Base-by-base conservation (phyloP, 352 stramenopile genomes). In the Globisporangium carolinianum region DNA sequence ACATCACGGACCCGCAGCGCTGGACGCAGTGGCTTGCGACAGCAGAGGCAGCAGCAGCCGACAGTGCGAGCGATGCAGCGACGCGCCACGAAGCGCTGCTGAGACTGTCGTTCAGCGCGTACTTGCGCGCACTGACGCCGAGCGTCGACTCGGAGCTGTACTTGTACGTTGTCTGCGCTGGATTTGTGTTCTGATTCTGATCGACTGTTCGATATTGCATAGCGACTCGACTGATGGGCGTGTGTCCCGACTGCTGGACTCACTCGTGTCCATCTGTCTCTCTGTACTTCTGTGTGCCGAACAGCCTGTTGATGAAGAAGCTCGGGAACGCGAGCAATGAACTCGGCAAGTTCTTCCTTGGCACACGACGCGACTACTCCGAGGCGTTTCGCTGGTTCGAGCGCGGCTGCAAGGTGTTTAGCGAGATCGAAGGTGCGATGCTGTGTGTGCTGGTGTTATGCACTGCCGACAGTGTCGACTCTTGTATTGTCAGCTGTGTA, bases 321-420 rank as follows among this genome's bases (percentile, higher is more conserved):
- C 64, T 94, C 0, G 84, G 84, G n/a, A 94, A 94, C 38, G 75
- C 82, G 1, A 89, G 80, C 43, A 94, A 94, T 56, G 84, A 94
- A 58, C 60, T 89, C 1, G 84, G 82, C 17, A 94, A 94, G 51
- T 82, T 83, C 58, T 90, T 72, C 24, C 60, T 91, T 9, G 72
- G 65, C 1, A 43, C 32, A 0, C 76, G 75, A 1, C 71, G 56
- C 15, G 53, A 86, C 48, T 78, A 86, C 45, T 60, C 75, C 17
- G 62, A 75, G 57, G 82, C 84, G 0, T 94, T 88, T 47, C 57
- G 59, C 12, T 94, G 84, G 84, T 94, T 94, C 63, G 67, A 91
- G 55, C 78, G 82, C 15, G 82, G 84, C 6, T 88, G 82, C 58
- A 75, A 80, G 18, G 79, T 94, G 32, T 94, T 94, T 54, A 76